Conservation (phyloP, 345 rosid genomes). For the Eucalyptus erythrocorys region DNA sequence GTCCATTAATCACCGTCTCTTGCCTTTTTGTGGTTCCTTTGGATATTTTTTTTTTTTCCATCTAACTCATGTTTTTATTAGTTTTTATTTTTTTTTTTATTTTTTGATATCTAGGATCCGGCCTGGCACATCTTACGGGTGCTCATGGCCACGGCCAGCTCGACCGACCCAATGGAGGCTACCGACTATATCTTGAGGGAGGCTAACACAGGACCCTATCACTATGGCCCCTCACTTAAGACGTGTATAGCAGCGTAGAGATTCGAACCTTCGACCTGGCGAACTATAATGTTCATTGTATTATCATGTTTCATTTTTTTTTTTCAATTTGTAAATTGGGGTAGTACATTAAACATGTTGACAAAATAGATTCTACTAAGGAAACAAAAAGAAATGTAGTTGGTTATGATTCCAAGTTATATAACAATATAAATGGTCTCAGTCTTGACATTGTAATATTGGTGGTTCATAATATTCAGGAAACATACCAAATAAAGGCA, state of each 20-base stretch:
- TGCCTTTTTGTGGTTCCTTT: not conserved
- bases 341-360: not conserved
- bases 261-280: no score
- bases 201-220: no score
- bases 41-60: not conserved
- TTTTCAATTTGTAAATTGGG: not conserved
- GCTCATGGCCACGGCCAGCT: no score
- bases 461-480: not conserved
- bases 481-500: no score
- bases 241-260: no score
- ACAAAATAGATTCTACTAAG: not conserved
- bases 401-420: not conserved
- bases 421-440: not conserved
- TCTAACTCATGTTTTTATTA: not conserved
- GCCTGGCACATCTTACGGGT: no score
- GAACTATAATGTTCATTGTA: not conserved
- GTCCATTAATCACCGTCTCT: not conserved
- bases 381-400: not conserved
- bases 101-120: no score
- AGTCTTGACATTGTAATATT: not conserved
- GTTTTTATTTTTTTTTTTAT: no score
- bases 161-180: no score
- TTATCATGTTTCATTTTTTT: not conserved
- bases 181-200: no score
- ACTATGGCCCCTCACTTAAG: no score